phyloP scores from a whole-genome alignment of 2,329 filamentous ascomycete genomes.

The Harringtonia lauricola region DNA sequence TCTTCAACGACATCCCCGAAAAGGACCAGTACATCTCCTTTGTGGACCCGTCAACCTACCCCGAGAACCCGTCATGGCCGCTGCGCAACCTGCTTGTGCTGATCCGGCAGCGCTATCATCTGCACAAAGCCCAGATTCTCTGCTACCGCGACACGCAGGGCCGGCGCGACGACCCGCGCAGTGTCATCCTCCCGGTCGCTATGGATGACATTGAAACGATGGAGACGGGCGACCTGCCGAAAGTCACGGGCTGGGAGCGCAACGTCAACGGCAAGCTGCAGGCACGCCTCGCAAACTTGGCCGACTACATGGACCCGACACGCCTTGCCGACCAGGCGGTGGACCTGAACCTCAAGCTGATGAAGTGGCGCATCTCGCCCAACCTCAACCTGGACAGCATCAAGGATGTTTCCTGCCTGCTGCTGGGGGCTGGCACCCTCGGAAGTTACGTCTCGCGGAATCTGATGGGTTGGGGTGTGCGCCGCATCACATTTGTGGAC shows the following conservation, averaged over 20 bases:
- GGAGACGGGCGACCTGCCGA: slow-evolving; percentile 54
- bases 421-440: slow-evolving; percentile 85
- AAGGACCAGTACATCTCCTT: slow-evolving; percentile 78
- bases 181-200: slow-evolving; percentile 61
- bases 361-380: slow-evolving; percentile 96
- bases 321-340: slow-evolving; percentile 87
- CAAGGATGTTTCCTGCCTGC: slow-evolving; percentile 78
- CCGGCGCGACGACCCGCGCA: slow-evolving; percentile 68
- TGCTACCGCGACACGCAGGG: slow-evolving; percentile 81
- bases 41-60: slow-evolving; percentile 84
- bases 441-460: slow-evolving; percentile 90
- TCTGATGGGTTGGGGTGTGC: slow-evolving; percentile 89
- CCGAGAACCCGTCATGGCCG: slow-evolving; percentile 83
- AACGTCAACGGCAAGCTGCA: slow-evolving; percentile 67
- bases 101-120: slow-evolving; percentile 68
- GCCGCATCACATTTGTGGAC: slow-evolving; percentile 92
- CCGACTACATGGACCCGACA: slow-evolving; percentile 85
- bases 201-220: slow-evolving; percentile 36
- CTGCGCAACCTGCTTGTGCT: slow-evolving; percentile 80
- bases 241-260: slow-evolving; percentile 91
- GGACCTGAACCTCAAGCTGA: slow-evolving; percentile 91
- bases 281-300: slow-evolving; percentile 68
- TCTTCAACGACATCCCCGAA: slow-evolving; percentile 64
- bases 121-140: slow-evolving; percentile 69
- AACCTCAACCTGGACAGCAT: slow-evolving; percentile 78